phyloP scores from a whole-genome alignment of 1,139 yeast species.

The Ogataea hybrid region DNA sequence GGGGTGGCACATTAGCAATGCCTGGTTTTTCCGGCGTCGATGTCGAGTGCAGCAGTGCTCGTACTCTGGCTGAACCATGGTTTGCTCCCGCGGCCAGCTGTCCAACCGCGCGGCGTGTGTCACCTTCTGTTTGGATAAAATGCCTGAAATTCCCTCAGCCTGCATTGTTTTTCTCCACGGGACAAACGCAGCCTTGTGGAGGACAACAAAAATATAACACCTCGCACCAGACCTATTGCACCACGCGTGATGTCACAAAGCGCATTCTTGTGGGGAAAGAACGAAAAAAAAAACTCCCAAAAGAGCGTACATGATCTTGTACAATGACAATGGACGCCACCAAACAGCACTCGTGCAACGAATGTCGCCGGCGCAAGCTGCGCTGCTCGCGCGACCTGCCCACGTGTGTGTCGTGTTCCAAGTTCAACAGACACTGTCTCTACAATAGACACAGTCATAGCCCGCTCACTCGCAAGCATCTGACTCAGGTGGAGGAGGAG shows the following conservation, averaged over 20 bases:
- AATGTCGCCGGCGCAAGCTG: constrained; percentile 14
- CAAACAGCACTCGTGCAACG: constrained; percentile 13
- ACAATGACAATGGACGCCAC: not conserved
- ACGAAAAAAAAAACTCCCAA: not conserved
- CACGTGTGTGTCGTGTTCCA: constrained; percentile 11
- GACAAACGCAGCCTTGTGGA: not conserved
- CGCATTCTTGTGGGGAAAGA: constrained; percentile 3
- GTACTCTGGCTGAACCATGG: too few species aligned
- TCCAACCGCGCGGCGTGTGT: too few species aligned
- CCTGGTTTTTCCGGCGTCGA: not conserved
- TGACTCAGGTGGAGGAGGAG: constrained; percentile 16
- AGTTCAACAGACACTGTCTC: constrained; percentile 14
- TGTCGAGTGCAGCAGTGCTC: not conserved
- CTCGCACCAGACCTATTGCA: not conserved
- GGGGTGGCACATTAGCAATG: not conserved
- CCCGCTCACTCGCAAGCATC: constrained; percentile 15
- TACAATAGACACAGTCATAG: constrained; percentile 12
- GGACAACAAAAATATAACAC: too few species aligned
- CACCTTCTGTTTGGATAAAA: too few species aligned
- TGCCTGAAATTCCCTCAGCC: not conserved
- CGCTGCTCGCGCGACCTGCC: constrained; percentile 17
- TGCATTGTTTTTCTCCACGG: not conserved
- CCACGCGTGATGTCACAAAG: not conserved
- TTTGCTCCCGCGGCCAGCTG: too few species aligned
- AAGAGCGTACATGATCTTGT: not conserved